A percentile compares a stretch with the other conserved stretches of the same genome.
Evolutionary conservation across 73 alveolate species (phyloP).

Genomic region (Paramecium tetraurelia): DNA sequence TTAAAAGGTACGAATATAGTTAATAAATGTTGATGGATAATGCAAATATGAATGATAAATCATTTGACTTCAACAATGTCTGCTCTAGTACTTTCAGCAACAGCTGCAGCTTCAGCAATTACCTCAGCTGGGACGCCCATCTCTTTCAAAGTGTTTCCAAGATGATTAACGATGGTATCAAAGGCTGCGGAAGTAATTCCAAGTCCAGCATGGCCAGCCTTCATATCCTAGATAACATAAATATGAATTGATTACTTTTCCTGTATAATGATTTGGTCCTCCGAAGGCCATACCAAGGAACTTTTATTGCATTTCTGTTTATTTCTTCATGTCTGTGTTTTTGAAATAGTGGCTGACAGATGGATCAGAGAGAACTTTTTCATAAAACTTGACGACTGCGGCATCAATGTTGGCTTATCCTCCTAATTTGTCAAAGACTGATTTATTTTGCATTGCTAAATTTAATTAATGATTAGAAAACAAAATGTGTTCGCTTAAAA

Average conservation of each 20-base stretch:
- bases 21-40: neutral
- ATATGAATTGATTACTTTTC: neutral
- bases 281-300: slow-evolving; percentile 70
- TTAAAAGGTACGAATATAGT: neutral
- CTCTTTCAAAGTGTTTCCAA: slow-evolving; percentile 64
- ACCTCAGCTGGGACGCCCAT: slow-evolving; percentile 70
- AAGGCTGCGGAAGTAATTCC: slow-evolving; percentile 63
- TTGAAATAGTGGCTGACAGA: slow-evolving; percentile 70
- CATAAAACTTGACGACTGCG: slow-evolving; percentile 70
- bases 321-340: slow-evolving; percentile 67
- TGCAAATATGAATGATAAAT: neutral
- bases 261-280: slow-evolving; percentile 65
- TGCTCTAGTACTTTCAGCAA: slow-evolving; percentile 42
- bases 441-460: slow-evolving; percentile 29
- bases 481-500: neutral
- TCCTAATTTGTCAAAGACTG: slow-evolving; percentile 73
- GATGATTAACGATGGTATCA: slow-evolving; percentile 59
- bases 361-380: slow-evolving; percentile 65
- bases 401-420: slow-evolving; percentile 67
- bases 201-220: slow-evolving; percentile 67
- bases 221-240: slow-evolving; percentile 57
- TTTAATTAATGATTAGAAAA: neutral
- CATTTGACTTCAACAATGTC: slow-evolving; percentile 61
- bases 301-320: slow-evolving; percentile 34
- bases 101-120: slow-evolving; percentile 61